Evolutionary conservation across 768 basidiomycete species (phyloP).

Genomic region (Pholiota microspora): DNA sequence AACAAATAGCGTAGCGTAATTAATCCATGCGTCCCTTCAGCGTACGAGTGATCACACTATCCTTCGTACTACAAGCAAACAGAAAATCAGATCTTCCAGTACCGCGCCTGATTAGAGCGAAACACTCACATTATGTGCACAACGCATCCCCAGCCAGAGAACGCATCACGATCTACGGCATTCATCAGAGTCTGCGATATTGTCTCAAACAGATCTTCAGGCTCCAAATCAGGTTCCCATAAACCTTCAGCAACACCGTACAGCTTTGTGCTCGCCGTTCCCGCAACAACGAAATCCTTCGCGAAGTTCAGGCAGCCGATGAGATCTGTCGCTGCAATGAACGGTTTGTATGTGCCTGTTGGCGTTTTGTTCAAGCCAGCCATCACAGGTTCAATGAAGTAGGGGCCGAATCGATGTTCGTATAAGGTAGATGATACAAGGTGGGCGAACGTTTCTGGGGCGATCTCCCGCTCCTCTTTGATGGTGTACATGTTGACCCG

Average conservation of each 20-base stretch:
- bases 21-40: constrained; percentile 93
- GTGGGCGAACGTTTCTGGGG: constrained; percentile 94
- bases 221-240: constrained; percentile 96
- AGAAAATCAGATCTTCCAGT: constrained; percentile 6
- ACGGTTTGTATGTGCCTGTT: constrained; percentile 76
- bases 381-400: constrained; percentile 95
- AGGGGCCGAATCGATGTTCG: constrained; percentile 94
- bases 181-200: constrained; percentile 95
- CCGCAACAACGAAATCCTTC: constrained; percentile 96
- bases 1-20: constrained; percentile 19
- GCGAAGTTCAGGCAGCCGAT: constrained; percentile 93
- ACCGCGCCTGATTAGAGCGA: background rate
- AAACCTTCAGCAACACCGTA: constrained; percentile 97
- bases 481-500: constrained; percentile 99
- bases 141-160: constrained; percentile 94
- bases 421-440: constrained; percentile 95
- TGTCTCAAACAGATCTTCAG: constrained; percentile 98
- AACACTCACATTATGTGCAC: constrained; percentile 90
- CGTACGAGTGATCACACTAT: constrained; percentile 77
- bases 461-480: constrained; percentile 97
- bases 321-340: constrained; percentile 93
- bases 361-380: constrained; percentile 82
- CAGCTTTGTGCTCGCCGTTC: constrained; percentile 88
- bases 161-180: constrained; percentile 93
- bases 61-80: constrained; percentile 54